Percentiles rank a stretch among this genome's conserved stretches.
Evolutionary conservation across 2,329 filamentous ascomycete species (phyloP).

Genomic region (Cryphonectria radicalis): DNA sequence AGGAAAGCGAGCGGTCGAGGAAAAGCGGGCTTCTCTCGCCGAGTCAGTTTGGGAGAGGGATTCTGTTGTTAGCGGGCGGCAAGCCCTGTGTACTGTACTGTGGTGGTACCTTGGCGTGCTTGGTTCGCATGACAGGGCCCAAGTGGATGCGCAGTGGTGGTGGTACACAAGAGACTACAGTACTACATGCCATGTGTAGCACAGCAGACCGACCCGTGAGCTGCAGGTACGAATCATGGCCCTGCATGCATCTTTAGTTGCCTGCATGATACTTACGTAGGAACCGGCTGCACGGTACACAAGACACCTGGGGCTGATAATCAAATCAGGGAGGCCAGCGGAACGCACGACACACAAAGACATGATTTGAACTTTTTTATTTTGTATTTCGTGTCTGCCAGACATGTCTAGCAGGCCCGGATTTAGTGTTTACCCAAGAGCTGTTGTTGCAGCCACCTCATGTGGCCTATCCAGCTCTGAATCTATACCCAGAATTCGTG

Average conservation of each 20-base stretch:
- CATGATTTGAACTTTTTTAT: conserved; percentile 1
- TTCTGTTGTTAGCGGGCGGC: neutral
- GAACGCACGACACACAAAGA: neutral
- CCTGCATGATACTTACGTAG: neutral
- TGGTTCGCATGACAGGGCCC: neutral
- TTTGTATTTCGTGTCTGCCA: neutral
- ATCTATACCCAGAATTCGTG: conserved; percentile 1
- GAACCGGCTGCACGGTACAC: neutral
- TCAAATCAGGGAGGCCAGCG: neutral
- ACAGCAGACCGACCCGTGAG: neutral
- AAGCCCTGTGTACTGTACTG: neutral
- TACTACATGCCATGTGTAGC: neutral
- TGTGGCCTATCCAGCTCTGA: neutral
- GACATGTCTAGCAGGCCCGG: neutral
- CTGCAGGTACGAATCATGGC: neutral
- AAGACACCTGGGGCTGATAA: neutral
- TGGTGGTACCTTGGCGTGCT: neutral
- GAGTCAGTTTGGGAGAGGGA: neutral
- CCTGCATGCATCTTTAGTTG: neutral
- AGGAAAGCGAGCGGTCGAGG: neutral
- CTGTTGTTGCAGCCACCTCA: neutral
- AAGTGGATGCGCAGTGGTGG: neutral
- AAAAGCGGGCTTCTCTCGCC: neutral
- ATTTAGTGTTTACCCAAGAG: neutral
- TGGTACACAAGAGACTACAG: neutral